Base-by-base conservation (phyloP, 768 basidiomycete genomes). In the Tricholoma hemisulphureum region DNA sequence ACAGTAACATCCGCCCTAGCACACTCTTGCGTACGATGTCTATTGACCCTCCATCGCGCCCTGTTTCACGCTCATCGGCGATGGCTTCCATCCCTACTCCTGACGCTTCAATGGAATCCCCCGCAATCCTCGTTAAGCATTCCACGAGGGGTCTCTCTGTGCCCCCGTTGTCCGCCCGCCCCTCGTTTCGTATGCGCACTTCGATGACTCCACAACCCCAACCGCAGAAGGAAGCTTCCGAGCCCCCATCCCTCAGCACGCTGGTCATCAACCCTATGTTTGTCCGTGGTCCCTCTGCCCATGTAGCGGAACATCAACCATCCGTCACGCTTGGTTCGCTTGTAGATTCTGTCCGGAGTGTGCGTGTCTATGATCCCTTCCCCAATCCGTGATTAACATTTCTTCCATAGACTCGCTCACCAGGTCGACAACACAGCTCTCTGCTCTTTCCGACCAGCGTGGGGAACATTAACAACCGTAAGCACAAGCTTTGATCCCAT, bases 161-260 rank as follows among this genome's bases (percentile, higher is more conserved):
- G 73, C 80, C 82, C 13, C 80, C 81, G 9, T 56, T 72, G 34
- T 68, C 75, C 41, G 67, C 71, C 62, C 83, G 77, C 61, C 79
- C 77, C 55, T 76, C 79, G 20, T 83, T 86, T 66, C 83, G 85
- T 29, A 75, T 89, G 77, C 85, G 88, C 61, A 78, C 83, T 20
- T 87, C 87, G 9, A 75, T 89, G 58, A 90, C 89, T 6, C 90
- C 90, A 7, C 86, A 87, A 65, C 86, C 87, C 7, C 56, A 53
- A 24, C 71, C 62, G 43, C 55, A 58, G 63, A 63, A 85, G 63
- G 82, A 87, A 60, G 69, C 72, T 31, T 87, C 87, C 20, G 88
- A 90, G 61, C 90, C 90, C 6, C 90, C 90, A 24, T 79, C 88
- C 5, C 70, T 91, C 28, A 78, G 79, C 26, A 61, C 81, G 53